Percentiles rank a stretch among this genome's conserved stretches.
These are phyloP conservation scores for Penicillium janthinellum DNA, from an alignment of 2,329 filamentous ascomycete species.

Conservation along the genomic window DNA sequence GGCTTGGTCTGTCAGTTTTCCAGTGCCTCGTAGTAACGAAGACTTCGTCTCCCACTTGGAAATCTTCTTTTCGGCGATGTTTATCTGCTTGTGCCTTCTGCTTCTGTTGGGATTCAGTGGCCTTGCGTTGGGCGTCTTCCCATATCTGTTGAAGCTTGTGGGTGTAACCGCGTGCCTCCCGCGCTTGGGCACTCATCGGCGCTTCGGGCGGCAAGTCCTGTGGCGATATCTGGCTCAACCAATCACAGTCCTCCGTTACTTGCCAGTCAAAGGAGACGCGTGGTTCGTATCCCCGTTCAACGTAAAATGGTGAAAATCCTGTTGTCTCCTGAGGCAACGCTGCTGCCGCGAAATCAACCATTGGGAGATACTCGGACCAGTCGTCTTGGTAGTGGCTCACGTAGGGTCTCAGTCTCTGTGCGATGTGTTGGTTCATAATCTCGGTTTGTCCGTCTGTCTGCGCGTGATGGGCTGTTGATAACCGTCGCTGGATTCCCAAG, in stretches of 20 bases:
- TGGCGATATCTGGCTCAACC: too few relatives aligned
- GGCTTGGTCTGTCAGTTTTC: neutral
- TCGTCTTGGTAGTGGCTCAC: conserved; percentile 14
- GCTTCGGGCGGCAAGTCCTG: too few relatives aligned
- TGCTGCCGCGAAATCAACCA: neutral
- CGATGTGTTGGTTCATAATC: conserved; percentile 8
- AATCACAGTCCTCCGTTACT: too few relatives aligned
- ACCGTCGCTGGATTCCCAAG: conserved; percentile 1
- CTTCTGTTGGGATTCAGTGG: neutral
- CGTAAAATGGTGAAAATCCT: too few relatives aligned
- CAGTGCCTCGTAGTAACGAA: neutral
- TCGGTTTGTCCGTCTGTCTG: conserved; percentile 7
- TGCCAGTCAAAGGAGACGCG: too few relatives aligned
- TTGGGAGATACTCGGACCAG: conserved; percentile 7
- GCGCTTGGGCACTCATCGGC: too few relatives aligned
- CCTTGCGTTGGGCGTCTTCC: neutral
- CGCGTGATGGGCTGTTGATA: neutral
- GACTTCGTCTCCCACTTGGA: neutral
- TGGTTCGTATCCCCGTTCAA: too few relatives aligned
- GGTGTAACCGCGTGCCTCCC: too few relatives aligned
- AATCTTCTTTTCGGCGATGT: neutral
- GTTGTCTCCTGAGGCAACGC: neutral
- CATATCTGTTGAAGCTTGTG: too few relatives aligned
- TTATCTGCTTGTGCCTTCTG: neutral
- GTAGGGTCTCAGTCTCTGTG: neutral